Evolutionary conservation across 2,329 filamentous ascomycete genomes (phyloP).

Genomic region (Apiospora saccharicola): DNA sequence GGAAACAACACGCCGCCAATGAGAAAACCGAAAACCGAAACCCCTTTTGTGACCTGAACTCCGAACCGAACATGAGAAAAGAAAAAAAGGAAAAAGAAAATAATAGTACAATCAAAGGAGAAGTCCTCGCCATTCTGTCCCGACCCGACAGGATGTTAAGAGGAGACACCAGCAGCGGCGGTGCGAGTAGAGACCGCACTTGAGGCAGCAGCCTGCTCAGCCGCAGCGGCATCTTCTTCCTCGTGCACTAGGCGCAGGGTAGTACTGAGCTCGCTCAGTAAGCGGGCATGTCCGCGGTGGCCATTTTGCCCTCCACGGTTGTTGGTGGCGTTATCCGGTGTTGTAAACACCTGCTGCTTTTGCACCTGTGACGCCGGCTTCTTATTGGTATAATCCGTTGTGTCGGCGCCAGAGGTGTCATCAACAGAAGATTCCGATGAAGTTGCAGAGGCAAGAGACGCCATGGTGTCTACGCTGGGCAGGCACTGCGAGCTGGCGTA

Average conservation of each 20-base stretch:
- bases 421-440: not conserved
- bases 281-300: constrained; percentile 2
- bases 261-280: constrained; percentile 21
- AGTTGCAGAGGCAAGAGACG: not conserved
- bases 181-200: not conserved
- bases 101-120: not conserved
- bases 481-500: constrained; percentile 25
- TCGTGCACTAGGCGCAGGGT: constrained; percentile 14
- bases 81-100: not conserved
- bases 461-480: constrained; percentile 7
- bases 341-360: not conserved
- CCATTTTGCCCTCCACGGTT: not conserved
- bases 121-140: not conserved
- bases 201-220: not conserved
- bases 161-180: not conserved
- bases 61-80: constrained; percentile 4
- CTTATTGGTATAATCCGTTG: not conserved
- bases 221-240: constrained; percentile 10
- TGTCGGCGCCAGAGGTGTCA: not conserved
- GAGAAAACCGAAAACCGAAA: not conserved
- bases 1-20: not conserved
- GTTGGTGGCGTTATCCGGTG: not conserved
- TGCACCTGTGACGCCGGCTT: not conserved
- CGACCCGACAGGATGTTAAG: not conserved
- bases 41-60: not conserved